Evolutionary conservation across 148 eudicot genomes (phyloP).

Genomic region (Amaranthus palmeri): DNA sequence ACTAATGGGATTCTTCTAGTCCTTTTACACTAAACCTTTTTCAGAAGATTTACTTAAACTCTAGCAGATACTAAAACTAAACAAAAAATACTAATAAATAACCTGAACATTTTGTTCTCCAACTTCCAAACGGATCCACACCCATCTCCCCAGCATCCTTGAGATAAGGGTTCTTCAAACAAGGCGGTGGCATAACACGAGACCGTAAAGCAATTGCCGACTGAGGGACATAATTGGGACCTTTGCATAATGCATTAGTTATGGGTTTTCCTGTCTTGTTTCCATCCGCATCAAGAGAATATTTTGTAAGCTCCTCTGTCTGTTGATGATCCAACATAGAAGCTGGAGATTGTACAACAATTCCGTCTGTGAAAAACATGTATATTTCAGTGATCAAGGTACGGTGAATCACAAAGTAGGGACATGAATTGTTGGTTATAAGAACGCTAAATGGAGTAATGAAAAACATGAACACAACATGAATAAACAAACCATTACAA

Average conservation of each 20-base stretch:
- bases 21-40: too few relatives aligned
- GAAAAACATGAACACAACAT: background rate
- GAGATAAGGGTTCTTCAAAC: constrained; percentile 68
- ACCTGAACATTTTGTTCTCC: constrained; percentile 81
- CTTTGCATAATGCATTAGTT: constrained; percentile 29
- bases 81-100: constrained; percentile 6
- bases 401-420: background rate
- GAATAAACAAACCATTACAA: background rate
- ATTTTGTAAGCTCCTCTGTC: constrained; percentile 41
- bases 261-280: constrained; percentile 31
- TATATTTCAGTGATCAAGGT: background rate
- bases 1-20: too few relatives aligned
- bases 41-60: too few relatives aligned
- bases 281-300: constrained; percentile 35
- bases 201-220: constrained; percentile 90
- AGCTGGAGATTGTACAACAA: constrained; percentile 29
- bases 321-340: constrained; percentile 31
- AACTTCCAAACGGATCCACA: constrained; percentile 58
- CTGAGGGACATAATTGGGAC: constrained; percentile 54
- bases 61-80: too few relatives aligned
- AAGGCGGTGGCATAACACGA: constrained; percentile 97
- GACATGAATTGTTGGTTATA: background rate
- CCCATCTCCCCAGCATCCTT: constrained; percentile 40
- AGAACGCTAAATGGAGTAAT: background rate
- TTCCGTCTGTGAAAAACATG: constrained; percentile 27